Base-by-base conservation (phyloP, 805 yeast genomes). In the Ogataea populi-albae region DNA sequence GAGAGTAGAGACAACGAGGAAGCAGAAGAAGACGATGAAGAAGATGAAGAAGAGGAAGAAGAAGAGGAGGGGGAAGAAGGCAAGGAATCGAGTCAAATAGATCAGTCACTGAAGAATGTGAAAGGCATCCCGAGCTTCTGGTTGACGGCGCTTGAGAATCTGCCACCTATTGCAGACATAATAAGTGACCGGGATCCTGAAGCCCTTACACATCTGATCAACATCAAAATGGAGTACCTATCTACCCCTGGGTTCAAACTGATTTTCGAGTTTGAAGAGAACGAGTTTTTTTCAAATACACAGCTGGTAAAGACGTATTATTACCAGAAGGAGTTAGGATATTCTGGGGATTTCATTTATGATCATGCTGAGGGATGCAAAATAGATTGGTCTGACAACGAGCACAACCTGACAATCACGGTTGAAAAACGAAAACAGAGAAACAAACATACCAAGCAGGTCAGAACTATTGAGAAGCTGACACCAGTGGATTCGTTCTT, bases 391-490 rank as follows among this genome's bases (percentile, higher is more conserved):
- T 68, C 66, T 45, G 75, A 81, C 35, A 80, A 81, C 53, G 94
- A 82, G 49, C 69, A 70, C 43, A 91, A 93, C 58, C 88, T 86
- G 35, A 91, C 98, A 14, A 77, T 93, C 38, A 66, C 70, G 41
- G 81, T 93, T 39, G 97, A 91, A 70, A 85, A 86, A 74, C 81
- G 97, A 68, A 93, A 89, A 68, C 98, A 93, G 71, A 82, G 98
- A 69, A 93, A 93, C 65, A 91, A 89, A 70, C 79, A 83, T 61
- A 93, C 98, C 40, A 89, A 89, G 64, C 96, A 93, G 61, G 91
- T 96, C 12, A 79, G 98, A 65, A 88, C 95, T 32, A 82, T 93
- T 51, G 97, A 91, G 65, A 91, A 91, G 68, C 72, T 87, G 50
- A 80, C 95, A 6, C 96, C 97, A n/a, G 77, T 81, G 35, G 96